Evolutionary conservation across 2,329 filamentous ascomycete genomes (phyloP).

Genomic region (Xylaria sp.): DNA sequence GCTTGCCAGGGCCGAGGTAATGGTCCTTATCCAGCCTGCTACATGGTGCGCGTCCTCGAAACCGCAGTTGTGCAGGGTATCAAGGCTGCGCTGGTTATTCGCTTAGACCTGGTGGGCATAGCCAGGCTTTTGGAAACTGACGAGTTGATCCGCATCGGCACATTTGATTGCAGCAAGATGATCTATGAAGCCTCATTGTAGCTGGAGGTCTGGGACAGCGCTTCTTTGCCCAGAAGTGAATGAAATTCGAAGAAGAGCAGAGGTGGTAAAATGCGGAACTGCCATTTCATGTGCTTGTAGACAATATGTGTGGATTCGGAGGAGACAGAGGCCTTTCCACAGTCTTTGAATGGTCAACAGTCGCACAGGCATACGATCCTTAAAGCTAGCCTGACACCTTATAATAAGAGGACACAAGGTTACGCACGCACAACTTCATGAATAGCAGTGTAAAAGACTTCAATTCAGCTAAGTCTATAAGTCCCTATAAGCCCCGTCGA

Average conservation of each 20-base stretch:
- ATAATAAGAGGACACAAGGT: not conserved
- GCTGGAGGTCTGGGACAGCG: constrained; percentile 44
- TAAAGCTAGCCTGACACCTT: not conserved
- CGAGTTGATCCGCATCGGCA: constrained; percentile 29
- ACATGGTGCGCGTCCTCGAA: constrained; percentile 39
- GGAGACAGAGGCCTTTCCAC: not conserved
- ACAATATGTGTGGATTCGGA: not conserved
- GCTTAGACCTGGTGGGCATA: constrained; percentile 31
- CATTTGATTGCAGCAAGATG: constrained; percentile 29
- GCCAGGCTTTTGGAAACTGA: constrained; percentile 34
- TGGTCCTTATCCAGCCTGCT: constrained; percentile 37
- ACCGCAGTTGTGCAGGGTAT: constrained; percentile 39
- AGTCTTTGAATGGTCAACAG: not conserved
- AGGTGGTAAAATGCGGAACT: not conserved
- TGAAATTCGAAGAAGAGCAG: not conserved
- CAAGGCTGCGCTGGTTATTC: constrained; percentile 35
- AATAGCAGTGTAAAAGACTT: not conserved
- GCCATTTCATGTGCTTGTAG: not conserved
- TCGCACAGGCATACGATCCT: not conserved
- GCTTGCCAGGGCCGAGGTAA: constrained; percentile 11
- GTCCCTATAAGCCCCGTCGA: not conserved
- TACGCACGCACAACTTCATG: not conserved
- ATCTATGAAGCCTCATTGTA: constrained; percentile 41
- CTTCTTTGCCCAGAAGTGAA: not conserved
- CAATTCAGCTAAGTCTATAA: not conserved